Conservation (phyloP, 108 stramenopile species). For the Phaeodactylum tricornutum region DNA sequence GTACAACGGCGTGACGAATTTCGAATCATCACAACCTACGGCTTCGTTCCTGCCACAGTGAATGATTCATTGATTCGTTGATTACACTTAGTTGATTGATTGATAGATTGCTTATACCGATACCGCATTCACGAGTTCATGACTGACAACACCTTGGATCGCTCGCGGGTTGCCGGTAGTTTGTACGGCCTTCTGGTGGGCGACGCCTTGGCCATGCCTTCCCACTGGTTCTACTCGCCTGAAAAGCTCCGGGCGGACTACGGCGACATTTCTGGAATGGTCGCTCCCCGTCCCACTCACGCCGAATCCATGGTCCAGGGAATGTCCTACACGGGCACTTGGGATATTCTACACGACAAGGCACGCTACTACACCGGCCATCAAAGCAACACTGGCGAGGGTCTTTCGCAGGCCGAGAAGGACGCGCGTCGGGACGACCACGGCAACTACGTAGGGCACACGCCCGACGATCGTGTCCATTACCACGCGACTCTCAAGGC, state of each 20-base stretch:
- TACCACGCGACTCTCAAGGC: constrained; percentile 18
- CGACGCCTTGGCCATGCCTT: constrained; percentile 10
- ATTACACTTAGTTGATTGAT: too few relatives aligned
- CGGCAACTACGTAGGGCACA: constrained; percentile 13
- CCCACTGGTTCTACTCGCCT: constrained; percentile 13
- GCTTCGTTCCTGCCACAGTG: too few relatives aligned
- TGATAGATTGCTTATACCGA: too few relatives aligned
- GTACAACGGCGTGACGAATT: too few relatives aligned
- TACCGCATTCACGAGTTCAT: too few relatives aligned
- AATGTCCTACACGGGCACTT: constrained; percentile 16
- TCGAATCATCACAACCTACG: too few relatives aligned
- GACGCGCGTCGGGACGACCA: constrained; percentile 14
- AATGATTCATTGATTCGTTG: too few relatives aligned
- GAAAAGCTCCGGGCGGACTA: constrained; percentile 10
- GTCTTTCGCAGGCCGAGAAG: constrained; percentile 5
- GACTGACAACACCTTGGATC: too few relatives aligned
- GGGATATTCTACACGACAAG: constrained; percentile 23
- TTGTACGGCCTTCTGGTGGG: constrained; percentile 10
- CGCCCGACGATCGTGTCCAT: constrained; percentile 13
- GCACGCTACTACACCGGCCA: constrained; percentile 14
- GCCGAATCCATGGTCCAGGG: constrained; percentile 18
- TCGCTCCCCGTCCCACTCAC: constrained; percentile 12
- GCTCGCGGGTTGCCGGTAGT: too few relatives aligned
- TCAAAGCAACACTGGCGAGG: neutral
- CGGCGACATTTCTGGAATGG: constrained; percentile 10